A percentile compares a stretch with the other conserved stretches of the same genome.
phyloP scores from a whole-genome alignment of 768 basidiomycete species.

The Kwoniella pini region DNA sequence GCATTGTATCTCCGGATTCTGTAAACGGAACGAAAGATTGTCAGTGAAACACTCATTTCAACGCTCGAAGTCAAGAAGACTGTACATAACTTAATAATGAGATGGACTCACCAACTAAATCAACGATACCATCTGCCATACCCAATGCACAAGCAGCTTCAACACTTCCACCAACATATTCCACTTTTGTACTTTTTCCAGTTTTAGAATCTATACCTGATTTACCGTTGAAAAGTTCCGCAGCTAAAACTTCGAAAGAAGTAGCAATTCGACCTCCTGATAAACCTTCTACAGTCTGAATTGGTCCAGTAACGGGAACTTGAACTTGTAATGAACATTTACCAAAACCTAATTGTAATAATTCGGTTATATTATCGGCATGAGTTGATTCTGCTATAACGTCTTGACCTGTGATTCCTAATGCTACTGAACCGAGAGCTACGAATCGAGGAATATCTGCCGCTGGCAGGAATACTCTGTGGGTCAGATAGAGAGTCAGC shows the following conservation, averaged over 20 bases:
- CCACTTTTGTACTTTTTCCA: slow-evolving; percentile 69
- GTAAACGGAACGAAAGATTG: neutral
- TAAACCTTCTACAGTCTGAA: slow-evolving; percentile 74
- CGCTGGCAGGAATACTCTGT: slow-evolving; percentile 92
- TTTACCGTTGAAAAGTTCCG: slow-evolving; percentile 64
- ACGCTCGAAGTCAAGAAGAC: no score
- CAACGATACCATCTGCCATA: slow-evolving; percentile 95
- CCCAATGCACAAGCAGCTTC: slow-evolving; percentile 97
- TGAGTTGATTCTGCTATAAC: slow-evolving; percentile 89
- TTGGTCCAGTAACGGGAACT: slow-evolving; percentile 73
- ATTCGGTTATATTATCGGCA: slow-evolving; percentile 72
- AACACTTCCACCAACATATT: slow-evolving; percentile 96
- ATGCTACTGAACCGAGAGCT: slow-evolving; percentile 91
- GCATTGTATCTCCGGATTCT: slow-evolving; percentile 99
- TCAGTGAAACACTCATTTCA: no score
- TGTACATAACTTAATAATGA: no score
- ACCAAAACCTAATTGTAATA: slow-evolving; percentile 84
- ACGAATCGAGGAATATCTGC: slow-evolving; percentile 98
- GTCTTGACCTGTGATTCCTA: slow-evolving; percentile 98
- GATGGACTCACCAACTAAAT: slow-evolving; percentile 89
- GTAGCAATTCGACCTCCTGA: slow-evolving; percentile 92
- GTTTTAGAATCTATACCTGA: slow-evolving; percentile 58
- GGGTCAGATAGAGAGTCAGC: neutral
- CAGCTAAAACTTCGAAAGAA: slow-evolving; percentile 86
- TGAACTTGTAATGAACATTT: slow-evolving; percentile 83